A percentile compares a stretch with the other conserved stretches of the same genome.
phyloP scores from a whole-genome alignment of 345 rosid genomes.

The Eucalyptus erythrocorys region DNA sequence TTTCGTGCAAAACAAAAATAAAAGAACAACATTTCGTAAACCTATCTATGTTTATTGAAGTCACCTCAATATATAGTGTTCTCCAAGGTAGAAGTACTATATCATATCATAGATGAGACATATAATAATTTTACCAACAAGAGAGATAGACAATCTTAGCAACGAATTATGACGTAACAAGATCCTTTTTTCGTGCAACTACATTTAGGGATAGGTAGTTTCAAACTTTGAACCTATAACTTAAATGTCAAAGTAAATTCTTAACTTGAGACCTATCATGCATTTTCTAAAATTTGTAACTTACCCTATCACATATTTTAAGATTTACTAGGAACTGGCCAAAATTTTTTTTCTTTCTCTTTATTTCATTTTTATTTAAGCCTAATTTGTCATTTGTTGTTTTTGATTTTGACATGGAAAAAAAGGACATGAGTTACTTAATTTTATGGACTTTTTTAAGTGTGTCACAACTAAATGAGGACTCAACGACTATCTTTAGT shows the following conservation, averaged over 20 bases:
- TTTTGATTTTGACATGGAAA: too few species aligned
- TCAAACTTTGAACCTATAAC: too few species aligned
- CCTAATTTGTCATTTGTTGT: neutral
- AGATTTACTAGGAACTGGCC: neutral
- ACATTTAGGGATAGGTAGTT: too few species aligned
- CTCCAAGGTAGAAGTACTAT: neutral
- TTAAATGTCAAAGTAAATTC: accelerated
- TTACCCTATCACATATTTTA: accelerated
- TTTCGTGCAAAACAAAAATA: neutral
- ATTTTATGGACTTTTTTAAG: neutral
- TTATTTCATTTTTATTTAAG: too few species aligned
- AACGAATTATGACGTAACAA: neutral
- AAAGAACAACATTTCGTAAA: neutral
- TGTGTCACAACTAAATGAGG: neutral
- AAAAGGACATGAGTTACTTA: neutral
- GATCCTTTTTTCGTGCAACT: neutral
- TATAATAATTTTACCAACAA: too few species aligned
- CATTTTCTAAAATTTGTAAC: too few species aligned
- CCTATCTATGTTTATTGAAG: neutral
- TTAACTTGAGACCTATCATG: too few species aligned
- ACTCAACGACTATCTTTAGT: accelerated
- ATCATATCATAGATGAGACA: neutral
- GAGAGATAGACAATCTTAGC: neutral
- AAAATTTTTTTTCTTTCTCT: too few species aligned
- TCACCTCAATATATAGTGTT: neutral